Evolutionary conservation across 2,329 filamentous ascomycete genomes (phyloP), one percentile per base, ranked within the genome.

Genomic region (Microdochium paspali): DNA sequence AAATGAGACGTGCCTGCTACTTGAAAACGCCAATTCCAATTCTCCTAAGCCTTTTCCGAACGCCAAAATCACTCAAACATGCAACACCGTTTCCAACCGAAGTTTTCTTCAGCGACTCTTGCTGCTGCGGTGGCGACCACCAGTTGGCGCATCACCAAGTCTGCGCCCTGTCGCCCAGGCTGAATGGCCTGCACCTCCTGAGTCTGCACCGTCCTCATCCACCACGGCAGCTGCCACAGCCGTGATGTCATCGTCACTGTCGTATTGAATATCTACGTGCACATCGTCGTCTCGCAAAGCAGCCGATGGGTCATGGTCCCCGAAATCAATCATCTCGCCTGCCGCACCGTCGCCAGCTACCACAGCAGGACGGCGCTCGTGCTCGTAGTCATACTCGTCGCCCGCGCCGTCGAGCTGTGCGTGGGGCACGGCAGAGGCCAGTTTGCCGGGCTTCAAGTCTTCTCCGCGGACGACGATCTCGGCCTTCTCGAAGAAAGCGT

Each of bases 401-500:
- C 53, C 53, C 7, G 21, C 44, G 1, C 52, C 35, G 15, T 55
- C 49, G 1, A 31, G 28, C 26, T 53, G 50, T 21, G 35, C 9
- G 5, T 10, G 35, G 18, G 10, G 10, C 12, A 40, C 9, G 13
- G 35, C 13, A n/a, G n/a, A n/a, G 2, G 47, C 35, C 10, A 24
- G 31, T 4, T 39, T 49, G 9, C 53, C 35, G 10, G 53, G 51
- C 2, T 51, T 47, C 13, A 54, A 47, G 5, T 35, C 42, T 9
- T 47, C 47, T 30, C 31, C 12, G 24, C 45, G 47, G 24, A 32
- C 46, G 5, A 30, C 18, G 4, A 49, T 23, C 12, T 54, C 50
- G 10, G 25, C 48, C 12, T 44, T 28, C 18, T 52, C 52, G 56
- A 83, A 82, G 61, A 82, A 82, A 0, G 72, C 62, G 46, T 81